Percentiles rank a stretch among this genome's conserved stretches.
Evolutionary conservation across 225 moss, liverwort and hornwort species (phyloP).

Genomic region (Marchantia paleacea): DNA sequence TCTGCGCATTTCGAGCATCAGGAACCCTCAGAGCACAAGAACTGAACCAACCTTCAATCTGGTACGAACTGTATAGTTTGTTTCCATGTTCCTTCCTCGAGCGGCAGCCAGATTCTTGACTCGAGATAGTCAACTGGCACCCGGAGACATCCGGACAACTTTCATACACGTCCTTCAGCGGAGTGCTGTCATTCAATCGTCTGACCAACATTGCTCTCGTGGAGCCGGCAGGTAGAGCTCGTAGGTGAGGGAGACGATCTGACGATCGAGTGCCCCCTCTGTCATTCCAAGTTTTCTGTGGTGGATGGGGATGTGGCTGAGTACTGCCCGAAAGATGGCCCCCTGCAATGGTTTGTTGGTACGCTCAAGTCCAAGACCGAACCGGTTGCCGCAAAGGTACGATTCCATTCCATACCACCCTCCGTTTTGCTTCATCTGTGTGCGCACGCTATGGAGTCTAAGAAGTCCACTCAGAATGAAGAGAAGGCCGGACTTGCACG

Average conservation of each 20-base stretch:
- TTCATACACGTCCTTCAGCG: not conserved
- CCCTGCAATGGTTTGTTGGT: conserved; percentile 75
- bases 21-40: too few relatives aligned
- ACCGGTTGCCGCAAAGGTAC: conserved; percentile 60
- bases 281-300: conserved; percentile 74
- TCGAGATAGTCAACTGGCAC: not conserved
- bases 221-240: conserved; percentile 30
- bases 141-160: not conserved
- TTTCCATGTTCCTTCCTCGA: not conserved
- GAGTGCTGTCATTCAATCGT: not conserved
- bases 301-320: conserved; percentile 58
- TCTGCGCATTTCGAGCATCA: too few relatives aligned
- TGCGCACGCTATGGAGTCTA: too few relatives aligned
- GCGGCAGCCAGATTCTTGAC: not conserved
- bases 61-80: too few relatives aligned
- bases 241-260: conserved; percentile 37
- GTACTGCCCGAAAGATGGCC: conserved; percentile 78
- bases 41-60: too few relatives aligned
- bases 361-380: conserved; percentile 58
- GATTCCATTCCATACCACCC: not conserved
- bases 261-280: conserved; percentile 78
- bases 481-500: too few relatives aligned
- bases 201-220: not conserved
- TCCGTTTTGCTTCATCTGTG: not conserved
- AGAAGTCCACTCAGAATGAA: too few relatives aligned